These are phyloP conservation scores for Gamarada debralockiae DNA, from an alignment of 495 filamentous ascomycete species.

Conservation along the genomic window DNA sequence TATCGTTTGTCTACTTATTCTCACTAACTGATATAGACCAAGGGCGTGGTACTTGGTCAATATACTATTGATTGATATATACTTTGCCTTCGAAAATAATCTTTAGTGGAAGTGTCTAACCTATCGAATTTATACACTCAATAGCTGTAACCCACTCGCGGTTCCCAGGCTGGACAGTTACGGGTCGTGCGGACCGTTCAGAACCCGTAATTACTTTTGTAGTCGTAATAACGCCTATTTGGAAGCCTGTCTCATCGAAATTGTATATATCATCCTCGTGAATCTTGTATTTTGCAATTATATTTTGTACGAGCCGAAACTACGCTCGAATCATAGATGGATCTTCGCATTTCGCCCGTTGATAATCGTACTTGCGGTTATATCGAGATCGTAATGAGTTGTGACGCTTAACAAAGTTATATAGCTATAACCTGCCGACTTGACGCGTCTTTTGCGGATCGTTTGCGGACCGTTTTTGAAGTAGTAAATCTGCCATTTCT, in stretches of 20 bases:
- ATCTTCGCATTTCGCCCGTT: conserved; percentile 20
- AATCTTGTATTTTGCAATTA: conserved; percentile 33
- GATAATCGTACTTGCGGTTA: conserved; percentile 2
- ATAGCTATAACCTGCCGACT: background rate
- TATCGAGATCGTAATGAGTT: background rate
- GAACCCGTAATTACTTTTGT: conserved; percentile 29
- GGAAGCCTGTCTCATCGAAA: conserved; percentile 38
- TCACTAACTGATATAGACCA: conserved; percentile 27
- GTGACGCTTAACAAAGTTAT: conserved; percentile 1
- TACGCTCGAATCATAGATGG: conserved; percentile 28
- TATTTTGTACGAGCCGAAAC: conserved; percentile 33
- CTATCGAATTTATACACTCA: conserved; percentile 26
- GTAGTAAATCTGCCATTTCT: conserved; percentile 3
- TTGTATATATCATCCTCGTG: conserved; percentile 40
- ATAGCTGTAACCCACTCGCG: conserved; percentile 37
- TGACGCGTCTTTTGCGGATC: background rate
- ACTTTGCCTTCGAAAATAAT: conserved; percentile 31
- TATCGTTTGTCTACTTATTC: conserved; percentile 34
- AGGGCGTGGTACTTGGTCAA: conserved; percentile 21
- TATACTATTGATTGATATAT: conserved; percentile 28
- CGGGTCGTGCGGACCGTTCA: conserved; percentile 20
- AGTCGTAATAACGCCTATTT: conserved; percentile 31
- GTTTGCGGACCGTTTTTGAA: background rate
- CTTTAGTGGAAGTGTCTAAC: conserved; percentile 30
- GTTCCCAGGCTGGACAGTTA: conserved; percentile 33